A percentile compares a stretch with the other conserved stretches of the same genome.
Evolutionary conservation across 202 grass and related monocot genomes (phyloP).

Genomic region (Panicum hallii): DNA sequence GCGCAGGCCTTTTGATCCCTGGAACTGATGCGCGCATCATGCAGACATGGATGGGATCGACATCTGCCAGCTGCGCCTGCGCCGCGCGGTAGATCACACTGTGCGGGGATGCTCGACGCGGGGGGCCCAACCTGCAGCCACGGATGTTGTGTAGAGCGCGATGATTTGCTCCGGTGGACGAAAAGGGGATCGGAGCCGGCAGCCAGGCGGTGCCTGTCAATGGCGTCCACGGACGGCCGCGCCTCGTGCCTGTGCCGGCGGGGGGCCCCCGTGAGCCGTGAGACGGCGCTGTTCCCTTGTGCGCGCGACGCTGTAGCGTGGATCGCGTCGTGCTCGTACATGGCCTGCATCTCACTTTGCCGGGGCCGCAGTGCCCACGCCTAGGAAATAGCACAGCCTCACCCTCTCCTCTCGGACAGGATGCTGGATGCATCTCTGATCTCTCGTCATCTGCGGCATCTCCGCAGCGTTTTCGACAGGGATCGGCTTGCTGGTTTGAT

Average conservation of each 20-base stretch:
- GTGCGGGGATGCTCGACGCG: background rate
- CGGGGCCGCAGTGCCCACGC: background rate
- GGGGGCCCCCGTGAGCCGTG: background rate
- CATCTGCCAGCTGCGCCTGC: background rate
- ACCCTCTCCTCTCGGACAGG: background rate
- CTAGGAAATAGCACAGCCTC: background rate
- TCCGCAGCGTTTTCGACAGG: background rate
- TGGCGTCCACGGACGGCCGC: conserved; percentile 1
- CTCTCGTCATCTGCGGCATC: too few species aligned
- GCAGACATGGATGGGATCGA: background rate
- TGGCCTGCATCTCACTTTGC: background rate
- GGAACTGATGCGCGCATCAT: background rate
- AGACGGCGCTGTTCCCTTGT: background rate
- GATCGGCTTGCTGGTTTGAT: background rate
- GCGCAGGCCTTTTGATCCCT: background rate
- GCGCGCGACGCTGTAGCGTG: conserved; percentile 1
- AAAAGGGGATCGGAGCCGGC: background rate
- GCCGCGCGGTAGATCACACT: background rate
- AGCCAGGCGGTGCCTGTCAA: background rate
- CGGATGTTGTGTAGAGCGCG: background rate
- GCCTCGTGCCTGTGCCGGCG: conserved; percentile 3
- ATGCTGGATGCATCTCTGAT: background rate
- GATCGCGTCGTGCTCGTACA: background rate
- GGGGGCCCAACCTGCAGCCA: background rate
- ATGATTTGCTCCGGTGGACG: conserved; percentile 7